Conservation (phyloP, 2,329 filamentous ascomycete species). For the Pseudocercospora vitis region DNA sequence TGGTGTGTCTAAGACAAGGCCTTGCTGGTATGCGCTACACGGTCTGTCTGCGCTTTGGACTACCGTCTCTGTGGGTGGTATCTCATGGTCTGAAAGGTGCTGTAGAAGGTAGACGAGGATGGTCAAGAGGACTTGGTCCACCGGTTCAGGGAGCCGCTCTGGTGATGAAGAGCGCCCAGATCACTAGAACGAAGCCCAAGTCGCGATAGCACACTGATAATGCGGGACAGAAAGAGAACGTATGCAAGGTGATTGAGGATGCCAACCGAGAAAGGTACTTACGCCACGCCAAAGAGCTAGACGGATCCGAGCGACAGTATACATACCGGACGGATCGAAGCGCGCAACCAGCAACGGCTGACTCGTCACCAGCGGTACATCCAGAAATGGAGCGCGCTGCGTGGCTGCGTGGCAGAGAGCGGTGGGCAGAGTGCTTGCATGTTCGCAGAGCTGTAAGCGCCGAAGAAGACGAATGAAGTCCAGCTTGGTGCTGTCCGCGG, state of each 20-base stretch:
- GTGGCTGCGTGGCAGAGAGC: slow-evolving; percentile 19
- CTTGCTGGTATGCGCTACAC: slow-evolving; percentile 6
- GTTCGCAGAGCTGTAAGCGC: slow-evolving; percentile 24
- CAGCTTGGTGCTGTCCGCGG: slow-evolving; percentile 3
- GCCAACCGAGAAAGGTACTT: slow-evolving; percentile 12
- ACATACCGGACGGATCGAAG: slow-evolving; percentile 6
- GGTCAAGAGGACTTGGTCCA: neutral
- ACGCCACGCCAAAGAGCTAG: slow-evolving; percentile 16
- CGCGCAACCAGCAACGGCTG: slow-evolving; percentile 11
- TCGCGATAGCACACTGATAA: slow-evolving; percentile 4
- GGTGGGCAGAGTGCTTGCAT: slow-evolving; percentile 27
- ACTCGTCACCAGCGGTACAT: slow-evolving; percentile 18
- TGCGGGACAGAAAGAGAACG: slow-evolving; percentile 9
- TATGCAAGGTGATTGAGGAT: slow-evolving; percentile 25
- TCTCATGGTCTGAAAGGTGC: slow-evolving; percentile 20
- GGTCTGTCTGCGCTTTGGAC: slow-evolving; percentile 18
- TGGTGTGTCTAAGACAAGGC: slow-evolving; percentile 44
- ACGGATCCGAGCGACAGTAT: slow-evolving; percentile 14
- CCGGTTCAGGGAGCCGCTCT: neutral
- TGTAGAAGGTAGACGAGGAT: slow-evolving; percentile 7
- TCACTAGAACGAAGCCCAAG: neutral
- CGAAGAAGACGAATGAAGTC: slow-evolving; percentile 24
- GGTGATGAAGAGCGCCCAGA: slow-evolving; percentile 6
- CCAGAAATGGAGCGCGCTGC: slow-evolving; percentile 16
- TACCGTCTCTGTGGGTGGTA: slow-evolving; percentile 15